A percentile compares a stretch with the other conserved stretches of the same genome.
phyloP scores from a whole-genome alignment of 805 yeast genomes.

The Nakazawaea sp. region DNA sequence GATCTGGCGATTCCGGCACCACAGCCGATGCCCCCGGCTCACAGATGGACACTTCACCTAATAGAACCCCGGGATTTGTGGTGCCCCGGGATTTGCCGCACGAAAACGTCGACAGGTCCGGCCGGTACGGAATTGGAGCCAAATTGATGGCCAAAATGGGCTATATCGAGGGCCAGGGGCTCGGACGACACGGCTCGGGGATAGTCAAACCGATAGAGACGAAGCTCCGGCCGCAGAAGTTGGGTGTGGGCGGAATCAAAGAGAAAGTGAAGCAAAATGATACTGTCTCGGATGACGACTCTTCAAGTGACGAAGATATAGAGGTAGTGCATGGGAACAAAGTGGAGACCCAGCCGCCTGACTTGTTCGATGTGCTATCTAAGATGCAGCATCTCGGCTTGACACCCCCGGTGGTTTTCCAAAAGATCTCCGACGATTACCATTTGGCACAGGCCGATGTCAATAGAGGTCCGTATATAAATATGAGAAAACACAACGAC shows the following conservation, averaged over 20 bases:
- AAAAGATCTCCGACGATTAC: constrained; percentile 25
- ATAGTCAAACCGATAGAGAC: constrained; percentile 77
- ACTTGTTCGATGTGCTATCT: constrained; percentile 29
- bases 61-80: no score
- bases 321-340: neutral
- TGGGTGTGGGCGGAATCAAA: constrained; percentile 66
- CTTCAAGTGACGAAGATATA: neutral
- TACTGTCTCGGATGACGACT: constrained; percentile 16
- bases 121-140: constrained; percentile 80
- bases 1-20: no score
- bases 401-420: constrained; percentile 28
- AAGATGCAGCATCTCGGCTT: constrained; percentile 27
- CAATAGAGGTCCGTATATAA: constrained; percentile 8
- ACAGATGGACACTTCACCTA: no score
- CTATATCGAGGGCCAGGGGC: constrained; percentile 72
- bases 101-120: constrained; percentile 13
- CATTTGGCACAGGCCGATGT: constrained; percentile 1
- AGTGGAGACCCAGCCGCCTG: constrained; percentile 19
- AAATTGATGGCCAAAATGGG: constrained; percentile 78
- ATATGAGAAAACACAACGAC: constrained; percentile 4
- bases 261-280: constrained; percentile 23
- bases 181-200: constrained; percentile 72
- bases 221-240: constrained; percentile 53
- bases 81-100: no score
- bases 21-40: no score